Evolutionary conservation across 306 rosid genomes (phyloP).

Genomic region (Dalbergia cochinchinensis): DNA sequence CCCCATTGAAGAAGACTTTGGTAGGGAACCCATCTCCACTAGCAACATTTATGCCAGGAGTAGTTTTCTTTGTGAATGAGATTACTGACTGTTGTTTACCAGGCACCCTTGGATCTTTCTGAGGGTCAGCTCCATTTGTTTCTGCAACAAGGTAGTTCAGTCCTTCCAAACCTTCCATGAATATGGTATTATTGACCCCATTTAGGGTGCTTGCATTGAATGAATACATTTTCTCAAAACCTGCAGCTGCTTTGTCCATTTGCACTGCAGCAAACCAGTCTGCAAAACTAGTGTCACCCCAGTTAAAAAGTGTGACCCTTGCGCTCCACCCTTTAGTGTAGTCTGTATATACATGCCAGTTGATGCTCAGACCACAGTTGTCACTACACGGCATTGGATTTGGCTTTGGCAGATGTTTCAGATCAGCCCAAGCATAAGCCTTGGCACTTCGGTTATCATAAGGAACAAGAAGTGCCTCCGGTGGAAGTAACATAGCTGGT

Average conservation of each 20-base stretch:
- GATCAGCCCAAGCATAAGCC: slow-evolving; percentile 83
- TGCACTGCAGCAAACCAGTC: slow-evolving; percentile 97
- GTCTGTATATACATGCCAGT: slow-evolving; percentile 88
- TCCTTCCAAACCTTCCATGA: slow-evolving; percentile 83
- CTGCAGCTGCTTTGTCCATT: slow-evolving; percentile 79
- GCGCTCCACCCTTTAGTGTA: slow-evolving; percentile 88
- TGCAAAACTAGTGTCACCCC: slow-evolving; percentile 77
- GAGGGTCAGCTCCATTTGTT: slow-evolving; percentile 71
- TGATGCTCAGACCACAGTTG: slow-evolving; percentile 92
- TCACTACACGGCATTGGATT: slow-evolving; percentile 85
- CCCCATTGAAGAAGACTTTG: slow-evolving; percentile 91
- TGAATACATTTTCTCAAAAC: slow-evolving; percentile 92
- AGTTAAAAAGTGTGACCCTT: slow-evolving; percentile 89
- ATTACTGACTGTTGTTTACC: slow-evolving; percentile 97
- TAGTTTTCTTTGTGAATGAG: slow-evolving; percentile 85
- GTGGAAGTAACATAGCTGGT: slow-evolving; percentile 89
- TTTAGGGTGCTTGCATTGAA: slow-evolving; percentile 70
- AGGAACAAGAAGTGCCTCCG: slow-evolving; percentile 87
- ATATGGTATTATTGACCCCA: slow-evolving; percentile 70
- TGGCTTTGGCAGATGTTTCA: slow-evolving; percentile 66
- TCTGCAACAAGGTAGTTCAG: slow-evolving; percentile 91
- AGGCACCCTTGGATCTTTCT: slow-evolving; percentile 85
- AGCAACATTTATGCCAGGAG: slow-evolving; percentile 70
- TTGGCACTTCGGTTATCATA: slow-evolving; percentile 73
- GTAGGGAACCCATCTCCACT: slow-evolving; percentile 88